A percentile compares a stretch with the other conserved stretches of the same genome.
Evolutionary conservation across 2,329 filamentous ascomycete species (phyloP).

Genomic region (Penicillium italicum): DNA sequence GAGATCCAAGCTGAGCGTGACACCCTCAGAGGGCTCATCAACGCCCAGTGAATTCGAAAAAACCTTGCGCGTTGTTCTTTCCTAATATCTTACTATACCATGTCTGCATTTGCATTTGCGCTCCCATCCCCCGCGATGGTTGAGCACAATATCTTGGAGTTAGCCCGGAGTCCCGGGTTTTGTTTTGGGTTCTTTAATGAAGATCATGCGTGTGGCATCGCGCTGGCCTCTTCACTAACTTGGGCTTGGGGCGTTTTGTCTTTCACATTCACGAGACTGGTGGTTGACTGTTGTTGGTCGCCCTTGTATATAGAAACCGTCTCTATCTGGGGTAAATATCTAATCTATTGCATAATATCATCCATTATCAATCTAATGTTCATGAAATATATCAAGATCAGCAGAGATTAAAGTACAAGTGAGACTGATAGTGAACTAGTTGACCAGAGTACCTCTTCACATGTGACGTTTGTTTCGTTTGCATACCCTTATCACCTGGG

Average conservation of each 20-base stretch:
- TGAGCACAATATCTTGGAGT: slow-evolving; percentile 15
- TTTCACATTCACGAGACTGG: slow-evolving; percentile 6
- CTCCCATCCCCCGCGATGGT: slow-evolving; percentile 10
- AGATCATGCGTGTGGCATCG: slow-evolving; percentile 12
- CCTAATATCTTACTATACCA: slow-evolving; percentile 18
- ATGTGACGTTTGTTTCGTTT: slow-evolving; percentile 20
- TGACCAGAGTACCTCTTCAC: neutral
- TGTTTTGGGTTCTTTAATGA: slow-evolving; percentile 7
- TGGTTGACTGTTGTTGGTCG: slow-evolving; percentile 4
- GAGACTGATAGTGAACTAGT: neutral
- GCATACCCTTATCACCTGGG: slow-evolving; percentile 13
- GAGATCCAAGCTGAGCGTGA: slow-evolving; percentile 63
- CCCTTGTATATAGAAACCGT: slow-evolving; percentile 19
- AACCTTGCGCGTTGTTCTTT: slow-evolving; percentile 1
- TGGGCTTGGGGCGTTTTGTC: slow-evolving; percentile 1
- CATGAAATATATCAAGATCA: neutral
- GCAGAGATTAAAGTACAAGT: neutral
- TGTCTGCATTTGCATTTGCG: slow-evolving; percentile 23
- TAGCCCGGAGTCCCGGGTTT: slow-evolving; percentile 8
- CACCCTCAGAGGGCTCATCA: slow-evolving; percentile 53
- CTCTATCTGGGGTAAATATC: slow-evolving; percentile 14
- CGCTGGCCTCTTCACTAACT: slow-evolving; percentile 6
- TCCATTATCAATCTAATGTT: neutral
- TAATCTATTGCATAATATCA: slow-evolving; percentile 17
- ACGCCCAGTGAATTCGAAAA: slow-evolving; percentile 12